Evolutionary conservation across 2,329 filamentous ascomycete species (phyloP).

Genomic region (Trichothecium roseum): DNA sequence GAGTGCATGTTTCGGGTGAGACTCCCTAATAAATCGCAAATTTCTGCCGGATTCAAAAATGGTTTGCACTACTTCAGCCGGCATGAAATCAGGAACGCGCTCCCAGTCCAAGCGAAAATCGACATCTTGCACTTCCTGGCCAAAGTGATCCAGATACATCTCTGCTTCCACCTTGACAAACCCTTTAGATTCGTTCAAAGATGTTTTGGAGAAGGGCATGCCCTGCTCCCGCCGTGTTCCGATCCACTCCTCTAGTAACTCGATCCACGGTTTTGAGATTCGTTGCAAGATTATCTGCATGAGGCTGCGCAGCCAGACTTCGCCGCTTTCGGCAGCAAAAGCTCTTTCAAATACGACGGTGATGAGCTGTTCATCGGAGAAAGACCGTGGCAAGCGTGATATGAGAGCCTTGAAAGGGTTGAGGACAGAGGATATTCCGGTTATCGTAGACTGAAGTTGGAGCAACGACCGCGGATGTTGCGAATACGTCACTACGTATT

Average conservation of each 20-base stretch:
- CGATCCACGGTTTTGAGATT: constrained; percentile 56
- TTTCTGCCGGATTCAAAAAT: constrained; percentile 77
- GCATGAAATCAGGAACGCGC: constrained; percentile 63
- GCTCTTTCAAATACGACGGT: constrained; percentile 52
- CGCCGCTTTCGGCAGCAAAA: constrained; percentile 52
- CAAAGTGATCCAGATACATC: constrained; percentile 46
- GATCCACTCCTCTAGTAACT: constrained; percentile 63
- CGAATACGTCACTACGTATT: constrained; percentile 33
- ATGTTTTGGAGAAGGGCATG: constrained; percentile 38
- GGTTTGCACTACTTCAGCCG: constrained; percentile 53
- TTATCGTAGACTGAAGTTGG: constrained; percentile 39
- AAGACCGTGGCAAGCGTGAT: constrained; percentile 28
- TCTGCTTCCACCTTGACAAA: constrained; percentile 51
- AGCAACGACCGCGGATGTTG: constrained; percentile 36
- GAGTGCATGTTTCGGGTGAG: constrained; percentile 63
- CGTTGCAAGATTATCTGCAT: constrained; percentile 56
- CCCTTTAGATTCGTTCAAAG: constrained; percentile 33
- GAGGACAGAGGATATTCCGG: constrained; percentile 36
- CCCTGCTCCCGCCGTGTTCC: constrained; percentile 53
- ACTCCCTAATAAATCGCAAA: constrained; percentile 58
- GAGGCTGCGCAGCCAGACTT: constrained; percentile 49
- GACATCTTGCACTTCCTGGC: constrained; percentile 42
- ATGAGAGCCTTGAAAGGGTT: constrained; percentile 41
- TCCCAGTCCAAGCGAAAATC: constrained; percentile 54
- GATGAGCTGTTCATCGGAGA: constrained; percentile 50